Evolutionary conservation across 2,329 filamentous ascomycete species (phyloP), one percentile per base, ranked within the genome.

Genomic region (Neospermospora avenae): DNA sequence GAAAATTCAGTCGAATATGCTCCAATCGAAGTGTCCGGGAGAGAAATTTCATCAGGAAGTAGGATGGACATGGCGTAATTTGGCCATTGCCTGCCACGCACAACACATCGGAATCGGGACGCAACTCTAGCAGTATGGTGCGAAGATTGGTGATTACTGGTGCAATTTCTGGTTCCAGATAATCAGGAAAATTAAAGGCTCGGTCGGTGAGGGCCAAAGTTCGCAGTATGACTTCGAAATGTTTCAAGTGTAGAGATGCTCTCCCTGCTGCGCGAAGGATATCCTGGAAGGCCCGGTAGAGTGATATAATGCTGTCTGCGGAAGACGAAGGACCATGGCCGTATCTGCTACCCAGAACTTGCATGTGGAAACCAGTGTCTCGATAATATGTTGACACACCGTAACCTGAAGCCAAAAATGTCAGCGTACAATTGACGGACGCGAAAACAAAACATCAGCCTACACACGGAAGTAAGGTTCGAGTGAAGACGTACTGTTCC

Each of bases 1-100:
- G 61, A 31, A 81, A 79, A 65, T 85, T 86, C 45, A 86, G 67
- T 2, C 84, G 77, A 4, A 87, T 73, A 65, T 83, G 78, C 31
- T 75, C 75, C 5, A 87, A 80, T 79, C 3, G 71, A 61, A 0
- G 75, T 69, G 28, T 70, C 70, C n/a, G n/a, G 0, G 68, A 67
- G 4, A 84, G 55, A 6, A 66, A 60, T 16, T 37, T 58, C 51
- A 58, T 61, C 46, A 64, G 44, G 8, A 57, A 56, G 45, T 65
- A 65, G 57, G 48, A 59, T 4, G 35, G 68, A 69, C 4, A 57
- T 70, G 67, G 3, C 64, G 66, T 8, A 58, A 66, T 2, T 68
- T 68, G 28, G 44, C 62, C 3, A 63, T 72, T n/a, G 60, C 67
- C 11, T 55, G 68, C 13, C 51, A 61, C 14, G 67, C 63, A 53